Conservation (phyloP, 163 green algal genomes). For the Scenedesmus sp. region DNA sequence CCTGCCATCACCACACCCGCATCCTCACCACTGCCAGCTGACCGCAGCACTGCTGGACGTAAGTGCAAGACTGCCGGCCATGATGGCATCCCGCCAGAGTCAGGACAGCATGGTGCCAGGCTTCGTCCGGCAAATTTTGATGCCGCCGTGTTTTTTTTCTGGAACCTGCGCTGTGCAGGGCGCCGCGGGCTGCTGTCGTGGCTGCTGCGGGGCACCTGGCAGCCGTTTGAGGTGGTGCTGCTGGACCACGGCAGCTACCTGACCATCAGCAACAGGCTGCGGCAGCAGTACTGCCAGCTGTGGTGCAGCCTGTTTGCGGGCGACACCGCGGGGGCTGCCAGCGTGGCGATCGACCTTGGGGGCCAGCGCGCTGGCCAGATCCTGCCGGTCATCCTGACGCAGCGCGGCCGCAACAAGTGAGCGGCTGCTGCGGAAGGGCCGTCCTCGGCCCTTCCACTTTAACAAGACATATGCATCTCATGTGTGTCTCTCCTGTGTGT, state of each 20-base stretch:
- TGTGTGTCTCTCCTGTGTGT: too few species aligned
- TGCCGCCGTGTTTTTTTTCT: too few species aligned
- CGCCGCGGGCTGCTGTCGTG: slow-evolving; percentile 60
- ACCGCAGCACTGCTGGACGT: too few species aligned
- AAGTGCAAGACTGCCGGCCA: too few species aligned
- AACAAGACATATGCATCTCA: too few species aligned
- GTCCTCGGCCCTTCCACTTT: too few species aligned
- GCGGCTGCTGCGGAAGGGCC: not conserved
- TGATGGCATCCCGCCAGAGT: too few species aligned
- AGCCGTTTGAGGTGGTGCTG: slow-evolving; percentile 82
- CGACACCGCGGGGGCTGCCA: slow-evolving; percentile 51
- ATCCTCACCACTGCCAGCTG: too few species aligned
- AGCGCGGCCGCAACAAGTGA: slow-evolving; percentile 48
- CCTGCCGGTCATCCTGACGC: slow-evolving; percentile 79
- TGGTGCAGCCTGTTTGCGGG: slow-evolving; percentile 68
- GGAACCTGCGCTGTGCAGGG: slow-evolving; percentile 64
- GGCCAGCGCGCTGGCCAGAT: slow-evolving; percentile 67
- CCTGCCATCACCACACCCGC: too few species aligned
- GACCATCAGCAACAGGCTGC: slow-evolving; percentile 68
- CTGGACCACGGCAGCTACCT: slow-evolving; percentile 92
- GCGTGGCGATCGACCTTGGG: slow-evolving; percentile 63
- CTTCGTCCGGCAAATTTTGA: too few species aligned
- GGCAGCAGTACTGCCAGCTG: slow-evolving; percentile 84
- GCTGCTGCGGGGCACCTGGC: slow-evolving; percentile 66
- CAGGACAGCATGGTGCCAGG: too few species aligned